Percentiles rank a stretch among this genome's conserved stretches.
Evolutionary conservation across 2,329 filamentous ascomycete species (phyloP).

Genomic region (Penicillium brevicompactum): DNA sequence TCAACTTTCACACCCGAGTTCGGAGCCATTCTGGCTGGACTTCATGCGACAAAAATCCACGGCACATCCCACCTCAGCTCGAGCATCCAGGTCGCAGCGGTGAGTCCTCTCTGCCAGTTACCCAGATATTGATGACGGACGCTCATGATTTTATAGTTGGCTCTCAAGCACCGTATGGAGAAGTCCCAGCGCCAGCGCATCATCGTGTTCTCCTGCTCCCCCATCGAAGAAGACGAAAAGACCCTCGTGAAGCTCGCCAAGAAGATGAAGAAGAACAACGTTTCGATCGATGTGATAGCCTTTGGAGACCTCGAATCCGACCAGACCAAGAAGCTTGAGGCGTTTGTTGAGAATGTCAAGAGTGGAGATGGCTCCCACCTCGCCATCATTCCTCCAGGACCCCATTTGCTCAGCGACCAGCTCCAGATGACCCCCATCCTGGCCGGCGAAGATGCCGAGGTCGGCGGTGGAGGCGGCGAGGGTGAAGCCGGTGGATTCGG

Average conservation of each 20-base stretch:
- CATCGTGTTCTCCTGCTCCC: conserved; percentile 94
- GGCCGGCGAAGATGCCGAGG: conserved; percentile 73
- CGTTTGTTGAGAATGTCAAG: conserved; percentile 93
- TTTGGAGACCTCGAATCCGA: conserved; percentile 94
- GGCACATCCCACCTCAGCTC: conserved; percentile 87
- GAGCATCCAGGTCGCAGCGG: conserved; percentile 90
- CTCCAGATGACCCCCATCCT: conserved; percentile 88
- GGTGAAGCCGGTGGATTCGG: conserved; percentile 61
- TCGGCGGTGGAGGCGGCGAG: conserved; percentile 48
- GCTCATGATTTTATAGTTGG: conserved; percentile 63
- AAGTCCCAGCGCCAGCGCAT: conserved; percentile 96
- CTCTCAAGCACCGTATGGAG: conserved; percentile 96
- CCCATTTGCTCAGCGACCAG: conserved; percentile 89
- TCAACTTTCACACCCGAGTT: conserved; percentile 95
- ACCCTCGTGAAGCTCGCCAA: conserved; percentile 85
- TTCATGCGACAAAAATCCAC: conserved; percentile 92
- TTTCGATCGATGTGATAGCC: conserved; percentile 89
- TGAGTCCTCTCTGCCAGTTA: conserved; percentile 53
- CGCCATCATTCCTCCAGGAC: conserved; percentile 85
- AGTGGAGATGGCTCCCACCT: conserved; percentile 88
- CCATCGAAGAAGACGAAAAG: conserved; percentile 86
- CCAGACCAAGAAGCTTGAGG: conserved; percentile 82
- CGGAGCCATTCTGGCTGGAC: conserved; percentile 88
- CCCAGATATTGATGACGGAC: conserved; percentile 12
- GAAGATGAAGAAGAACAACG: conserved; percentile 98